Evolutionary conservation across 805 yeast genomes (phyloP).

Genomic region (Wickerhamomyces pijperi): DNA sequence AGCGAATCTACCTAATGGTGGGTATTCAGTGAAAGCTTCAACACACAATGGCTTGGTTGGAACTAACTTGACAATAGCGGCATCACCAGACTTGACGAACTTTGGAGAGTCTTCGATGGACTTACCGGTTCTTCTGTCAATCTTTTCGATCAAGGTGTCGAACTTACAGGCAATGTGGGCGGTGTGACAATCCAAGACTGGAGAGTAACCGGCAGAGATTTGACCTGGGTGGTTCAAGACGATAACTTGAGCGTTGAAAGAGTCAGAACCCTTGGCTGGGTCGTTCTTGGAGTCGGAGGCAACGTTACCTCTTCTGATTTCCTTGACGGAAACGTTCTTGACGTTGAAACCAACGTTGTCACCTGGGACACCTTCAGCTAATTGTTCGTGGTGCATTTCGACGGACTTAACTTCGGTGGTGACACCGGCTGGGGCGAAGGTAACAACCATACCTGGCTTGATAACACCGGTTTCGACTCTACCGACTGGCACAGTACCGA

Average conservation of each 20-base stretch:
- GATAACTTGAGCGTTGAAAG: slow-evolving; percentile 83
- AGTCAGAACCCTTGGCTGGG: slow-evolving; percentile 73
- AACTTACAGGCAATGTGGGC: slow-evolving; percentile 90
- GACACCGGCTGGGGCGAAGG: slow-evolving; percentile 87
- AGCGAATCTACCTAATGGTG: slow-evolving; percentile 95
- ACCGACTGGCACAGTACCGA: slow-evolving; percentile 92
- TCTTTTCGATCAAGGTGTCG: slow-evolving; percentile 73
- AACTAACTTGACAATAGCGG: slow-evolving; percentile 85
- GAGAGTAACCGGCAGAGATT: slow-evolving; percentile 86
- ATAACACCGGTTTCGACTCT: slow-evolving; percentile 90
- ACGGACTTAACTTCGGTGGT: slow-evolving; percentile 90
- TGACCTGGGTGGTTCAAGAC: slow-evolving; percentile 93
- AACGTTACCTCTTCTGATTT: slow-evolving; percentile 89
- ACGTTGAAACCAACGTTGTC: slow-evolving; percentile 93
- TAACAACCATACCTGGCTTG: slow-evolving; percentile 87
- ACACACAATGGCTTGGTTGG: slow-evolving; percentile 93
- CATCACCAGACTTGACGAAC: slow-evolving; percentile 92
- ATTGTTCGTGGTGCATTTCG: slow-evolving; percentile 89
- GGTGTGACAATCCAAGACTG: slow-evolving; percentile 88
- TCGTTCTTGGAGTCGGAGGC: slow-evolving; percentile 92
- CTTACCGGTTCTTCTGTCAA: slow-evolving; percentile 95
- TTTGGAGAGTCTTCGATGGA: slow-evolving; percentile 83
- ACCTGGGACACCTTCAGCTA: slow-evolving; percentile 73
- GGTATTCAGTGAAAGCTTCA: slow-evolving; percentile 87
- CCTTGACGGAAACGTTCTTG: slow-evolving; percentile 88